These are phyloP conservation scores for Wickerhamiella musiphila DNA, from an alignment of 805 yeast genomes.

Conservation along the genomic window DNA sequence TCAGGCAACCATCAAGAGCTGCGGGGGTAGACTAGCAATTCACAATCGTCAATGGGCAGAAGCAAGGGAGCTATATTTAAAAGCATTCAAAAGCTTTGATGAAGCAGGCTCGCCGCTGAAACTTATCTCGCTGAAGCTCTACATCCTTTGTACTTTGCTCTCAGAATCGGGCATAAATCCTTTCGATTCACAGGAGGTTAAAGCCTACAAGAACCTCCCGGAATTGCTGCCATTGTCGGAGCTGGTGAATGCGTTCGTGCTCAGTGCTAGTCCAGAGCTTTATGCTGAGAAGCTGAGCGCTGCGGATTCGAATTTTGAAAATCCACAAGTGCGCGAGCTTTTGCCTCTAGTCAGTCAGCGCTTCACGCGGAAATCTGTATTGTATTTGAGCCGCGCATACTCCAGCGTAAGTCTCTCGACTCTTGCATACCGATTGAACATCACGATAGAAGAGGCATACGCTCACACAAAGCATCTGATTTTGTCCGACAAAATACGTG, in stretches of 20 bases:
- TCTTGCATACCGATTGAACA: too few species aligned
- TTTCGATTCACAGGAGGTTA: constrained; percentile 56
- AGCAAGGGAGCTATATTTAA: constrained; percentile 39
- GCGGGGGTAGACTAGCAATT: constrained; percentile 56
- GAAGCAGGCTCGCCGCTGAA: constrained; percentile 51
- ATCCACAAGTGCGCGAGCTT: too few species aligned
- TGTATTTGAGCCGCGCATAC: too few species aligned
- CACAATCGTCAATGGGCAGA: constrained; percentile 32
- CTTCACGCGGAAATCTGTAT: too few species aligned
- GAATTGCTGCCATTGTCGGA: constrained; percentile 18
- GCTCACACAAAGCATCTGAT: too few species aligned
- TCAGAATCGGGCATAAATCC: constrained; percentile 46
- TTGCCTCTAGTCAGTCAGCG: too few species aligned
- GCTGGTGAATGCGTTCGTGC: constrained; percentile 22
- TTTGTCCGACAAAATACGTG: too few species aligned
- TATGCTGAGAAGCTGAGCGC: too few species aligned
- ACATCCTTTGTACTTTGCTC: constrained; percentile 43
- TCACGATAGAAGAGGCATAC: too few species aligned
- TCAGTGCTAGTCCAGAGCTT: constrained; percentile 7
- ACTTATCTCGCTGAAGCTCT: constrained; percentile 38
- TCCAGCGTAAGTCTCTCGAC: too few species aligned
- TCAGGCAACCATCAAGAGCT: constrained; percentile 57
- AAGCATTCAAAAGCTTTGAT: constrained; percentile 41
- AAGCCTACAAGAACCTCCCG: constrained; percentile 27
- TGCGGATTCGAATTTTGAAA: too few species aligned